These are phyloP conservation scores for Aspergillus sp. DNA, from an alignment of 2,329 filamentous ascomycete genomes.

Conservation along the genomic window DNA sequence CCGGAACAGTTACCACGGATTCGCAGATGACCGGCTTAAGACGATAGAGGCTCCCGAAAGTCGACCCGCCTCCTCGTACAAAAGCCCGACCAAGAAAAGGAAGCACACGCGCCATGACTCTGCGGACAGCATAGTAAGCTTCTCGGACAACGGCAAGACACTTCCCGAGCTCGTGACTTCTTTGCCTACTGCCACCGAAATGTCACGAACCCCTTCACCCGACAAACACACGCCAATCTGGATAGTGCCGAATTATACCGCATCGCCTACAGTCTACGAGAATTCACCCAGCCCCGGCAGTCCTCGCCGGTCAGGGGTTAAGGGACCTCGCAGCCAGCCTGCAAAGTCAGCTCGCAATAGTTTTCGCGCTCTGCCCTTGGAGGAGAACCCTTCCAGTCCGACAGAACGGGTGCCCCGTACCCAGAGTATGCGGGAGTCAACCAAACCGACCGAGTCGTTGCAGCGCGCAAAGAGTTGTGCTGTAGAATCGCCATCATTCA, in stretches of 20 bases:
- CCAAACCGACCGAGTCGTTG: conserved; percentile 29
- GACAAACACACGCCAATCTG: conserved; percentile 27
- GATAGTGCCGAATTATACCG: conserved; percentile 21
- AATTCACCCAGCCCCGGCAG: conserved; percentile 26
- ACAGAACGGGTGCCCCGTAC: conserved; percentile 6
- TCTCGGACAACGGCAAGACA: conserved; percentile 19
- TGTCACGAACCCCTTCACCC: conserved; percentile 33
- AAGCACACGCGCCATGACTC: conserved; percentile 17
- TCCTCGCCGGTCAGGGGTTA: conserved; percentile 33
- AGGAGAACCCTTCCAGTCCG: conserved; percentile 14
- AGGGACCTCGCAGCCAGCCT: conserved; percentile 35
- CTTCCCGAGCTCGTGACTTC: conserved; percentile 29
- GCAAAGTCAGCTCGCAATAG: conserved; percentile 21
- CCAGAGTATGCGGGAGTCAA: conserved; percentile 16
- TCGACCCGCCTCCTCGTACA: conserved; percentile 13
- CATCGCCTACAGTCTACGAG: conserved; percentile 25
- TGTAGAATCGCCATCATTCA: conserved; percentile 9
- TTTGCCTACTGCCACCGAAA: conserved; percentile 6
- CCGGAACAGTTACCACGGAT: conserved; percentile 15
- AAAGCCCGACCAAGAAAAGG: conserved; percentile 27
- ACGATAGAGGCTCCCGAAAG: conserved; percentile 6
- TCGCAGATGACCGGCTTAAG: conserved; percentile 7
- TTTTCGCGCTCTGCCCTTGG: conserved; percentile 17
- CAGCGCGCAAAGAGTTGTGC: conserved; percentile 25
- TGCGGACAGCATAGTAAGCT: conserved; percentile 11